A percentile compares a stretch with the other conserved stretches of the same genome.
Conservation (phyloP, 805 yeast species). For the Huiozyma naganishii region DNA sequence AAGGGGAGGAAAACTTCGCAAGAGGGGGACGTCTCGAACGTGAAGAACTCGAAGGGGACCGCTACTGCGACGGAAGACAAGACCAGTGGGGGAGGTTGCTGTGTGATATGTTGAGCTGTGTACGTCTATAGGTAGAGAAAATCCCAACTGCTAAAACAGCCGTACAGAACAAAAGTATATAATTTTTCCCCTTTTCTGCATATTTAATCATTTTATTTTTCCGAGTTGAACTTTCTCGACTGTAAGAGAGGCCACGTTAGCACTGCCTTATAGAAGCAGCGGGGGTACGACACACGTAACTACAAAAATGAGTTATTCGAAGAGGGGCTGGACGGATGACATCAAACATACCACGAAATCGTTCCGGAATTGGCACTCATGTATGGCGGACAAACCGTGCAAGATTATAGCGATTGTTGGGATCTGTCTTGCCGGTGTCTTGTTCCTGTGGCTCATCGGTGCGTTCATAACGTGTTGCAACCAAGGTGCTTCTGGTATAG, state of each 20-base stretch:
- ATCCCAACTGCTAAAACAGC: not conserved
- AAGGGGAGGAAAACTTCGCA: no score
- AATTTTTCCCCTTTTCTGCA: not conserved
- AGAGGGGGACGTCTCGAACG: no score
- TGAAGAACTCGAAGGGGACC: not conserved
- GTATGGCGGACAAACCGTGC: constrained; percentile 69
- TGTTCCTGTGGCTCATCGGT: constrained; percentile 46
- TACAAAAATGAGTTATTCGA: constrained; percentile 3
- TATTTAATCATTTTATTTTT: not conserved
- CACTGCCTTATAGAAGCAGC: no score
- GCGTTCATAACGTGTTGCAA: constrained; percentile 46
- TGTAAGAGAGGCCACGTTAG: no score
- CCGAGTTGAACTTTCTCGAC: not conserved
- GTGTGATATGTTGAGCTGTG: constrained; percentile 7
- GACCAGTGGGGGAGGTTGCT: constrained; percentile 22
- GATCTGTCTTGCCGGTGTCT: constrained; percentile 45
- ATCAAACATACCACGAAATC: constrained; percentile 31
- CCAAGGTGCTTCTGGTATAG: constrained; percentile 44
- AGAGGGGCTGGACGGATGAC: constrained; percentile 14
- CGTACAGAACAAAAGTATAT: not conserved
- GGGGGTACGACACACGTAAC: not conserved
- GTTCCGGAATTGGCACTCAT: constrained; percentile 61
- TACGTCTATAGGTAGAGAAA: not conserved
- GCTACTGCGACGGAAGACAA: not conserved
- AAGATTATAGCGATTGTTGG: constrained; percentile 70